Evolutionary conservation across 2,329 filamentous ascomycete species (phyloP).

Genomic region (Penicillium paneum): DNA sequence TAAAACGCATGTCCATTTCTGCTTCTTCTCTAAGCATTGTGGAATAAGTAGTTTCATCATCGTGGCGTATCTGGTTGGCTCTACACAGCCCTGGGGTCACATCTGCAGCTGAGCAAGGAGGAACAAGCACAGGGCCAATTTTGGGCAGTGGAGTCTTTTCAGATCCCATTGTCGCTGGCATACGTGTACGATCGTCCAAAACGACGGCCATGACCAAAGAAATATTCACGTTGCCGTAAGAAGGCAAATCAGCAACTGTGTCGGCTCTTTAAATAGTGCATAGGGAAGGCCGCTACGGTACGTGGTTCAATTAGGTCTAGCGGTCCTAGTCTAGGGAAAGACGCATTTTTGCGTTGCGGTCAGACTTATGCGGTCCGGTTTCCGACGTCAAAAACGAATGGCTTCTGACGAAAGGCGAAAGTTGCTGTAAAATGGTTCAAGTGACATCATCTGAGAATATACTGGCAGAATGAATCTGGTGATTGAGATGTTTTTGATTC

Average conservation of each 20-base stretch:
- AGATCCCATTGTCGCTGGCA: not conserved
- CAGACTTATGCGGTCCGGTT: not conserved
- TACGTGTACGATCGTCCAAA: not conserved
- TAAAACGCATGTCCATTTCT: constrained; percentile 47
- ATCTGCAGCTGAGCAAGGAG: not conserved
- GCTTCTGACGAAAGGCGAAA: too few relatives aligned
- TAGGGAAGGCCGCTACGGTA: not conserved
- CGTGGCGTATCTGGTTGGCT: not conserved
- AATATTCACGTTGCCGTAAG: not conserved
- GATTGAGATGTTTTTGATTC: too few relatives aligned
- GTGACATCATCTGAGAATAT: too few relatives aligned
- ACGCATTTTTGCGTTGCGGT: not conserved
- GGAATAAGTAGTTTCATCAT: constrained; percentile 31
- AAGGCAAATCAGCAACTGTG: not conserved
- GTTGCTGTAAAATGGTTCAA: too few relatives aligned
- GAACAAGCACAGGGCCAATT: not conserved
- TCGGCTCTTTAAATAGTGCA: not conserved
- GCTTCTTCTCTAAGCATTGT: constrained; percentile 51
- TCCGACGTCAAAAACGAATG: too few relatives aligned
- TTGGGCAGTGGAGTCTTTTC: not conserved
- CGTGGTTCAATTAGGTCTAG: not conserved
- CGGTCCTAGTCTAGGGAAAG: not conserved
- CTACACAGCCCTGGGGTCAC: not conserved
- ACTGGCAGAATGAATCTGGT: too few relatives aligned
- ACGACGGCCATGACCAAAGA: not conserved